phyloP scores from a whole-genome alignment of 345 rosid genomes.

The Camelina hispida region DNA sequence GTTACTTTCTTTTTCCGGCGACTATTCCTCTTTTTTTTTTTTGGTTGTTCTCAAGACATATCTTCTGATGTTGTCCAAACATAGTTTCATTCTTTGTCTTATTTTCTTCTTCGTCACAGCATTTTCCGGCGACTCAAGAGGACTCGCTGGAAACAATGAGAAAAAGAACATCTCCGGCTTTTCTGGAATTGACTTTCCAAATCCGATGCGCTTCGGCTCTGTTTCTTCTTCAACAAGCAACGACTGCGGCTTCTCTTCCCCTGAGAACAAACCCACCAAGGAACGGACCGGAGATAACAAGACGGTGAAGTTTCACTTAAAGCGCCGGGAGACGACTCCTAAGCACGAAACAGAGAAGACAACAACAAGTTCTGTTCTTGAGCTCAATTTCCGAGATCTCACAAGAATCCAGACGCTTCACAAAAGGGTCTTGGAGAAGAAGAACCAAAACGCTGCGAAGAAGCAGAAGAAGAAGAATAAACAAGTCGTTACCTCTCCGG shows the following conservation, averaged over 20 bases:
- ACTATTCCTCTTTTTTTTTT: not conserved
- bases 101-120: constrained; percentile 50
- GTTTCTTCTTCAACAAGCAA: constrained; percentile 66
- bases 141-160: constrained; percentile 47
- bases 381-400: constrained; percentile 61
- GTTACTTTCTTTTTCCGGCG: not conserved
- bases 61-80: constrained; percentile 55
- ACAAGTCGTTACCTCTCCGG: constrained; percentile 34
- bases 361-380: constrained; percentile 52
- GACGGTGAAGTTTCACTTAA: constrained; percentile 69
- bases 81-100: constrained; percentile 41
- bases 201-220: constrained; percentile 71
- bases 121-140: constrained; percentile 46
- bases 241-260: constrained; percentile 60
- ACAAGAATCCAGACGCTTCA: constrained; percentile 75
- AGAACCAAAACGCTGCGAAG: constrained; percentile 65
- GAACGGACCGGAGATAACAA: constrained; percentile 31
- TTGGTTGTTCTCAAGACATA: not conserved
- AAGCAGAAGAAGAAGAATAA: constrained; percentile 40
- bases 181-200: constrained; percentile 66
- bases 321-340: constrained; percentile 49
- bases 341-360: constrained; percentile 33
- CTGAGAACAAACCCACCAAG: constrained; percentile 41
- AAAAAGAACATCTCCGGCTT: constrained; percentile 55
- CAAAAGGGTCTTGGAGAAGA: constrained; percentile 66